Evolutionary conservation across 805 yeast genomes (phyloP), one percentile per base, ranked within the genome.

Genomic region (Groenewaldozyma tartarivorans): DNA sequence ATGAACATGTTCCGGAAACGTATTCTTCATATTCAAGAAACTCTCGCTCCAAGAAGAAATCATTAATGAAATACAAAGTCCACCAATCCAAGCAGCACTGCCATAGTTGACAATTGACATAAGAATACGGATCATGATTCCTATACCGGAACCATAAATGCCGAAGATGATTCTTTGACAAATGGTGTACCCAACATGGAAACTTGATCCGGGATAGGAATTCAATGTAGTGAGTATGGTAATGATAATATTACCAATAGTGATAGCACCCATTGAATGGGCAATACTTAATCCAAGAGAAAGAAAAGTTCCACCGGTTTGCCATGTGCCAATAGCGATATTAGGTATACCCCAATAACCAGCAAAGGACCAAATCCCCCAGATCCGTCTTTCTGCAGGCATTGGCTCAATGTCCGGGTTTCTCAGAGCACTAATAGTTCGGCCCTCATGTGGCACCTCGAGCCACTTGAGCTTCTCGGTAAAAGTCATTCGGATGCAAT

Each of bases 101-200:
- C 69, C 67, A 47, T 58, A 69, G 68, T 71, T 70, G 31, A 72
- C 68, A 33, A 68, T 59, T 15, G 72, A 66, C 33, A 72, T 54
- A 27, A 68, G 59, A 26, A 66, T 62, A 52, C 77, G 15, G 15
- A 43, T 30, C 20, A 33, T 13, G 4, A 43, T 43, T 2, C 46
- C 46, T 11, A 71, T 40, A 33, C 50, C 56, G 2, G 72, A 62
- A 3, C 75, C 74, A 47, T 60, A 55, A 19, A 69, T 58, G 9
- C 78, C 77, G 55, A 68, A 71, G 0, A 69, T 57, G 36, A 64
- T 60, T 38, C 77, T 55, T 20, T 64, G 60, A 41, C 60, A 61
- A 13, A 72, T 60, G 5, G 76, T 67, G 48, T 62, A 72, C 1
- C 76, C 75, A 35, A 72, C 60, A 50, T 69, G 76, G 41, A 39